Evolutionary conservation across 352 stramenopile genomes (phyloP).

Genomic region (Peronospora destructor): DNA sequence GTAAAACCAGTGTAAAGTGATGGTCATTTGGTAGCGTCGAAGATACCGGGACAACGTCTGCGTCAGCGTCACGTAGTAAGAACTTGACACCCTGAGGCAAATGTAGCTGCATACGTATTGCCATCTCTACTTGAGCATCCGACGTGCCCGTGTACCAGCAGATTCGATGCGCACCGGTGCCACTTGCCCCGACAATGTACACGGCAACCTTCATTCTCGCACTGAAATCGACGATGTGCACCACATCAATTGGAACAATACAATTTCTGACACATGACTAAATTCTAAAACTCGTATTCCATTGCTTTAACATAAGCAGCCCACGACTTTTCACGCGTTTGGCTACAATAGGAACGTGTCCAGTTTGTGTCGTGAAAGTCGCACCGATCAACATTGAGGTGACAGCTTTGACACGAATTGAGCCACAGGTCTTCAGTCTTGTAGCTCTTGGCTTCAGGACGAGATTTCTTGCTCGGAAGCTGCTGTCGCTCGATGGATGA

Average conservation of each 20-base stretch:
- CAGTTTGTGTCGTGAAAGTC: slow-evolving; percentile 16
- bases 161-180: slow-evolving; percentile 24
- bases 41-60: slow-evolving; percentile 38
- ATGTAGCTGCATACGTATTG: slow-evolving; percentile 35
- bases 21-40: slow-evolving; percentile 29
- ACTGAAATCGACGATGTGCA: slow-evolving; percentile 7
- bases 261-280: slow-evolving; percentile 5
- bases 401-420: slow-evolving; percentile 13
- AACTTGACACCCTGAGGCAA: slow-evolving; percentile 23
- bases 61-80: slow-evolving; percentile 40
- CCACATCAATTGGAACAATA: slow-evolving; percentile 7
- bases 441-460: slow-evolving; percentile 1
- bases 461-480: slow-evolving; percentile 6
- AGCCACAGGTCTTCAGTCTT: slow-evolving; percentile 10
- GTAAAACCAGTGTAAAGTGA: slow-evolving; percentile 29
- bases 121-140: slow-evolving; percentile 37
- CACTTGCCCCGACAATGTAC: slow-evolving; percentile 10
- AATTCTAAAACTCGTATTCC: slow-evolving; percentile 3
- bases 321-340: too few species aligned
- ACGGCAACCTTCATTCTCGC: slow-evolving; percentile 27
- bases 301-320: too few species aligned
- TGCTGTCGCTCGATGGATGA: slow-evolving; percentile 19
- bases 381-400: slow-evolving; percentile 21
- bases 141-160: slow-evolving; percentile 53
- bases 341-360: too few species aligned